phyloP scores from a whole-genome alignment of 2,329 filamentous ascomycete species.

The Colletotrichum lindemuthianum region DNA sequence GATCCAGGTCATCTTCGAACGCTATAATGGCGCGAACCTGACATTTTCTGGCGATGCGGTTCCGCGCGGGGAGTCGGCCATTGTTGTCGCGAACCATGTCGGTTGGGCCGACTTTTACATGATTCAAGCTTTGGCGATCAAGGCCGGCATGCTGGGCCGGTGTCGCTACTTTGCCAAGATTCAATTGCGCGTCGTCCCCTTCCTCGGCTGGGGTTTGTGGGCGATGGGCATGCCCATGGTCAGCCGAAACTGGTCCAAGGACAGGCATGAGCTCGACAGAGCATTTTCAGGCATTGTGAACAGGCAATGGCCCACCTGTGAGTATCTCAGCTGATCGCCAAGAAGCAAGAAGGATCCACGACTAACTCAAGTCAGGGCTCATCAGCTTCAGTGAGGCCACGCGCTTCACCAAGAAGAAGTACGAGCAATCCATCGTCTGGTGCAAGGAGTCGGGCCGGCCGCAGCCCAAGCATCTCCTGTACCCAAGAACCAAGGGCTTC shows the following conservation, averaged over 20 bases:
- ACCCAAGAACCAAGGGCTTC: constrained; percentile 70
- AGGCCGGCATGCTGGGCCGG: constrained; percentile 66
- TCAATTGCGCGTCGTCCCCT: constrained; percentile 66
- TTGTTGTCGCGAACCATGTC: constrained; percentile 70
- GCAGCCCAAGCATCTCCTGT: constrained; percentile 66
- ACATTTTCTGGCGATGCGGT: constrained; percentile 62
- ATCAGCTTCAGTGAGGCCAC: constrained; percentile 74
- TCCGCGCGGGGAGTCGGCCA: constrained; percentile 65
- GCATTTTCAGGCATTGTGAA: constrained; percentile 65
- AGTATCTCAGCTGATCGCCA: constrained; percentile 41
- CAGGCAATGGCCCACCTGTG: constrained; percentile 67
- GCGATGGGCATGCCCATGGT: constrained; percentile 73
- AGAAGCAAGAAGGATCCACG: not conserved
- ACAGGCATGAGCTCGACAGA: constrained; percentile 64
- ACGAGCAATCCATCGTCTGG: constrained; percentile 60
- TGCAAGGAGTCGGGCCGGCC: constrained; percentile 60
- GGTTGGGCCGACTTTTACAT: constrained; percentile 73
- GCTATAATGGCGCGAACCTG: constrained; percentile 63
- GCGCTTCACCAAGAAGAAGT: constrained; percentile 65
- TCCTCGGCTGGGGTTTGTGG: constrained; percentile 72
- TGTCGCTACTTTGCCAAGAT: constrained; percentile 72
- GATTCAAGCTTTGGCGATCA: constrained; percentile 66
- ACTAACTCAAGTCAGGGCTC: constrained; percentile 58
- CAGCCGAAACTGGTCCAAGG: constrained; percentile 66
- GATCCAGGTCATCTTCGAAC: constrained; percentile 67